Base-by-base conservation (phyloP, 164 flowering plant genomes). In the Magnolia sinica region DNA sequence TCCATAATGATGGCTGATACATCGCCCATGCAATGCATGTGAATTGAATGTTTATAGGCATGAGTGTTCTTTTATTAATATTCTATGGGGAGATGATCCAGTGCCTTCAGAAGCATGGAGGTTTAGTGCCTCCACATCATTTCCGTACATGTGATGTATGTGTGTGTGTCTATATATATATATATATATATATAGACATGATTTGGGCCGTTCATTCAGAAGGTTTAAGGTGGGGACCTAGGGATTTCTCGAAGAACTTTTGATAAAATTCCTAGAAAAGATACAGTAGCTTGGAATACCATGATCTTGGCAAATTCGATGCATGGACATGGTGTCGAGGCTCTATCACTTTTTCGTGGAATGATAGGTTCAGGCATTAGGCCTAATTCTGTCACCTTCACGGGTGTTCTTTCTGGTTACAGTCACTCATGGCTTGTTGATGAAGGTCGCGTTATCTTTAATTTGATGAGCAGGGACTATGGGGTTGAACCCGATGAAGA, bases 261-360 rank as follows among this genome's bases (percentile, higher is more conserved):
- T 75, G 61, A 74, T 74, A 72, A 68, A 72, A 81, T 88, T 80
- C 74, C 82, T 1, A 74, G 68, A 24, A 87, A 73, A 73, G 90
- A 90, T 76, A 81, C 80, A 0, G 77, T 88, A 45, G 81, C 93
- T 70, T 90, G 93, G 93, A 90, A 90, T 75, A 87, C 89, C 24
- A 86, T 87, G 79, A 90, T 90, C 72, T 73, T 83, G 79, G 90
- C 89, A n/a, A 79, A 82, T 77, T 84, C 93, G 29, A 87, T 87
- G 88, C 91, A 90, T 74, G 93, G 93, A 24, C 82, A 81, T 68
- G 91, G 90, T 37, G 71, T 75, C 68, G 83, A 87, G 64, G 87
- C 89, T 3, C 76, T 90, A 76, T 76, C 52, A 2, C 83, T 86
- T 63, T 90, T 90, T 77, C 73, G 77, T n/a, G 58, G 81, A 68